Percentiles rank a stretch among this genome's conserved stretches.
phyloP scores from a whole-genome alignment of 768 basidiomycete genomes.

The Cyclocybe cylindracea region DNA sequence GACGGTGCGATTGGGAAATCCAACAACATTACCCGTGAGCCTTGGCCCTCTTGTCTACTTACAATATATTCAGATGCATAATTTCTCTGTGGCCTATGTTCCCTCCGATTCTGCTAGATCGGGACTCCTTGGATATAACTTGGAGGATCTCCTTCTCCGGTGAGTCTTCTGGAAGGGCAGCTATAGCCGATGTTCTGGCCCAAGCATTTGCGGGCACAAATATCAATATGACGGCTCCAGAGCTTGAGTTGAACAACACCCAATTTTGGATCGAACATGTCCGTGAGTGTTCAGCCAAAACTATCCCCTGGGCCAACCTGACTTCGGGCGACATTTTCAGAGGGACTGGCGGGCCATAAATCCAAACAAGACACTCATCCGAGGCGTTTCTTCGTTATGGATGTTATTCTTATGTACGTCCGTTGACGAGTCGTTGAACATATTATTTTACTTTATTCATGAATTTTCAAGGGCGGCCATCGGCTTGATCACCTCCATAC shows the following conservation, averaged over 20 bases:
- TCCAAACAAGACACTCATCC: constrained; percentile 19
- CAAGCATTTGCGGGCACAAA: not conserved
- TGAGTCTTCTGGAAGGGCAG: constrained; percentile 20
- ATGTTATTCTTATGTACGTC: constrained; percentile 21
- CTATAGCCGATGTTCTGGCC: constrained; percentile 16
- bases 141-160: constrained; percentile 35
- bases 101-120: constrained; percentile 5
- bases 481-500: constrained; percentile 3
- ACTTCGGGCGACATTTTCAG: constrained; percentile 12
- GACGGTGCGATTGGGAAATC: not conserved
- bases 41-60: too few relatives aligned
- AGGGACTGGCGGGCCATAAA: constrained; percentile 26
- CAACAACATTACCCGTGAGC: too few relatives aligned
- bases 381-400: not conserved
- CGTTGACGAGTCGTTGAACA: constrained; percentile 13
- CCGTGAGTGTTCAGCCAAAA: constrained; percentile 16
- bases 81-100: too few relatives aligned
- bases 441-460: not conserved
- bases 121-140: constrained; percentile 28
- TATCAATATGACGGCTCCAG: constrained; percentile 18
- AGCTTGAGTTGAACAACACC: constrained; percentile 15
- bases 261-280: constrained; percentile 25
- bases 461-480: constrained; percentile 12
- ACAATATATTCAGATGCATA: too few relatives aligned
- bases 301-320: not conserved